phyloP scores from a whole-genome alignment of 83 land plant species.

The Larix sibirica region DNA sequence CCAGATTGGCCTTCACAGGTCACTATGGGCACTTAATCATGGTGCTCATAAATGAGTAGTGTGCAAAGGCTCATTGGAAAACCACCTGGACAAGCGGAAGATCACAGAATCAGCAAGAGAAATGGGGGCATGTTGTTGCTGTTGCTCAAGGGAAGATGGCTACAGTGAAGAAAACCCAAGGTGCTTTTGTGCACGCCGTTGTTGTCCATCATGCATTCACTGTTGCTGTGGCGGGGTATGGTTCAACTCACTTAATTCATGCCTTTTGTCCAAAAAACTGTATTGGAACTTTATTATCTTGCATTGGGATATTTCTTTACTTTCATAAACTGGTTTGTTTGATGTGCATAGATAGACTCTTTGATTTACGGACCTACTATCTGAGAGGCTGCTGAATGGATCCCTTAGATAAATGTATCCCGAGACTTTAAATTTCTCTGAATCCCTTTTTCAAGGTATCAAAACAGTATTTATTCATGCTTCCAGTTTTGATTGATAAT shows the following conservation, averaged over 20 bases:
- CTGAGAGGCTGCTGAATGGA: not conserved
- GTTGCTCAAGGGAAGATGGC: constrained; percentile 10
- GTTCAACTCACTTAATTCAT: not conserved
- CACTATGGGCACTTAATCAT: constrained; percentile 11
- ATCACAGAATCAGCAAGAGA: not conserved
- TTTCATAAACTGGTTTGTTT: not conserved
- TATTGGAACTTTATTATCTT: not conserved
- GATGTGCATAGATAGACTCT: not conserved
- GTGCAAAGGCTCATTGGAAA: not conserved
- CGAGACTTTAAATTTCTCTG: not conserved
- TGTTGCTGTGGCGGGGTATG: constrained; percentile 11
- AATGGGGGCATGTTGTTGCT: constrained; percentile 16
- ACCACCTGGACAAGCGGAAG: not conserved
- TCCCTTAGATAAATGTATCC: not conserved
- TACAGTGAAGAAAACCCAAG: not conserved
- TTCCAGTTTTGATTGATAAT: not conserved
- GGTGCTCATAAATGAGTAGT: not conserved
- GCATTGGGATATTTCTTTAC: not conserved
- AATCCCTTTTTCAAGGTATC: not conserved
- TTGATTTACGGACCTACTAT: not conserved
- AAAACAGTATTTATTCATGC: not conserved
- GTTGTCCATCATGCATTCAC: not conserved
- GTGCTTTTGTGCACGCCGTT: not conserved
- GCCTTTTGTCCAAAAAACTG: not conserved
- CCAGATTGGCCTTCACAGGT: not conserved